phyloP scores from a whole-genome alignment of 345 rosid species.

The Sisymbrium altissimum region DNA sequence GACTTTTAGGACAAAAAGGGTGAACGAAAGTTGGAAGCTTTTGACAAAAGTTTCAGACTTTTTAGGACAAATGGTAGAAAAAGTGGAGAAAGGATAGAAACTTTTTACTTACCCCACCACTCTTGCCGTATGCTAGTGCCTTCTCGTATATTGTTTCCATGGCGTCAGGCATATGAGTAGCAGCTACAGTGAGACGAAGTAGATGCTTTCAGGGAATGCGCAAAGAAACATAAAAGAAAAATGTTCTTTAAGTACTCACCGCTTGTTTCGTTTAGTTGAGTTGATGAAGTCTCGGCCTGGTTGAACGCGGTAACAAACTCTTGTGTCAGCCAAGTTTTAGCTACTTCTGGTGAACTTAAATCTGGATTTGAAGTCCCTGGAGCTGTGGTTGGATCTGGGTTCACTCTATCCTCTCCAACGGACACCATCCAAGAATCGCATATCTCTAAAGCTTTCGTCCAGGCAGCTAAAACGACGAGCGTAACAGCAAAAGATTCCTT shows the following conservation, averaged over 20 bases:
- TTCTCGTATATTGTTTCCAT: conserved; percentile 65
- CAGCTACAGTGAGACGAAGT: conserved; percentile 42
- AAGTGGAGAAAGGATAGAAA: not conserved
- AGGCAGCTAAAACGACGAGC: conserved; percentile 62
- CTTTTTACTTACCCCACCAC: conserved; percentile 53
- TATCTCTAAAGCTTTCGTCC: conserved; percentile 61
- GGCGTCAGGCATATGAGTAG: conserved; percentile 73
- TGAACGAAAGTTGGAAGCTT: not conserved
- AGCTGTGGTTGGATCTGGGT: conserved; percentile 21
- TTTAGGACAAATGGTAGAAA: not conserved
- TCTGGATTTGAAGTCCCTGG: conserved; percentile 31
- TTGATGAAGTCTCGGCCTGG: conserved; percentile 58
- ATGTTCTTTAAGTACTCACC: conserved; percentile 39
- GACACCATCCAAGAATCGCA: conserved; percentile 52
- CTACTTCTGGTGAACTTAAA: conserved; percentile 42
- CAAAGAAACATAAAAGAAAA: not conserved
- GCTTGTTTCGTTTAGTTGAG: conserved; percentile 44
- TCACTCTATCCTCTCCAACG: conserved; percentile 31
- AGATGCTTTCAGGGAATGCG: conserved; percentile 4
- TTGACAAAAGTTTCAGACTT: not conserved
- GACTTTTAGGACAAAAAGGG: not conserved
- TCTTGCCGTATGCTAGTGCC: conserved; percentile 55
- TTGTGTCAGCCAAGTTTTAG: conserved; percentile 51
- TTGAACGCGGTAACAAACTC: conserved; percentile 54
- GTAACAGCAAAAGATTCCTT: conserved; percentile 69